Evolutionary conservation across 352 stramenopile species (phyloP).

Genomic region (Pythium scleroteichum): DNA sequence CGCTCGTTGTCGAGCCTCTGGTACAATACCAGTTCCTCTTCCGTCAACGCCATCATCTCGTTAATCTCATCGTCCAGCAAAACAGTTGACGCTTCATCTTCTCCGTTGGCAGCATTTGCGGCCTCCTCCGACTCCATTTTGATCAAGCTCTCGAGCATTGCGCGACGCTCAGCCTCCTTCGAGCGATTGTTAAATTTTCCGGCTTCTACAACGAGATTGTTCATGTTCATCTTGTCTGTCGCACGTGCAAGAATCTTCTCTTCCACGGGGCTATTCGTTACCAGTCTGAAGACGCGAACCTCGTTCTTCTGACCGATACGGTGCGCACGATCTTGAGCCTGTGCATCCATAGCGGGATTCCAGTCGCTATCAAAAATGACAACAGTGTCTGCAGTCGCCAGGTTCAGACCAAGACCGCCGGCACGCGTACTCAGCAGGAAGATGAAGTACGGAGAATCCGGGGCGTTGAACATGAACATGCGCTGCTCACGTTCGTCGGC

Average conservation of each 20-base stretch:
- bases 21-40: slow-evolving; percentile 81
- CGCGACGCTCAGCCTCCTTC: slow-evolving; percentile 83
- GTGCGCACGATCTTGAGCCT: slow-evolving; percentile 91
- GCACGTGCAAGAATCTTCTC: slow-evolving; percentile 86
- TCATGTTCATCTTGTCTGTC: slow-evolving; percentile 92
- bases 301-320: slow-evolving; percentile 92
- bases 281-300: slow-evolving; percentile 84
- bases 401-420: slow-evolving; percentile 97
- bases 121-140: slow-evolving; percentile 89
- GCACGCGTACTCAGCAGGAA: slow-evolving; percentile 98
- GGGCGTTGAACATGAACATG: slow-evolving; percentile 98
- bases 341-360: slow-evolving; percentile 97
- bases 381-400: slow-evolving; percentile 98
- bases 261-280: slow-evolving; percentile 87
- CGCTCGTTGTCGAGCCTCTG: slow-evolving; percentile 72
- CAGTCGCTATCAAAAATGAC: slow-evolving; percentile 99
- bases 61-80: slow-evolving; percentile 87
- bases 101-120: slow-evolving; percentile 54
- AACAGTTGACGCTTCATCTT: slow-evolving; percentile 66
- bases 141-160: slow-evolving; percentile 85
- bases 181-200: slow-evolving; percentile 89
- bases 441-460: slow-evolving; percentile 90
- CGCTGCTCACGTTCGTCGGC: slow-evolving; percentile 96
- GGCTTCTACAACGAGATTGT: slow-evolving; percentile 88
- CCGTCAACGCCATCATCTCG: slow-evolving; percentile 89